These are phyloP conservation scores for Globisporangium abappressorium DNA, from an alignment of 352 stramenopile genomes.

Conservation along the genomic window DNA sequence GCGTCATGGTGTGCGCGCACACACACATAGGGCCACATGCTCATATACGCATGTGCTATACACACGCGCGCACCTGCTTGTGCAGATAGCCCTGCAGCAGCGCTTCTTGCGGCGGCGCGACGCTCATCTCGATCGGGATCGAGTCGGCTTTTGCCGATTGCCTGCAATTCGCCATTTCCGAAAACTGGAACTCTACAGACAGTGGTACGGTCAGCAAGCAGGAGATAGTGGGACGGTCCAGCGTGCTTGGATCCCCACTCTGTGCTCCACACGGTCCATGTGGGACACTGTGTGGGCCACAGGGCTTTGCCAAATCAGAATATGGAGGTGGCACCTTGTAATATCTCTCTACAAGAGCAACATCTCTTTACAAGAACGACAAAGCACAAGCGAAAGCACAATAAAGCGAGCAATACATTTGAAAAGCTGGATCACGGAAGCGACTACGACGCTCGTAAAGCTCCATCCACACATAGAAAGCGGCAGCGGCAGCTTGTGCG, in stretches of 20 bases:
- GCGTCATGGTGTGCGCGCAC: too few species aligned
- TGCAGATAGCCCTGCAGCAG: constrained; percentile 83
- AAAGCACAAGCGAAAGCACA: not conserved
- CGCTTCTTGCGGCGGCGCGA: constrained; percentile 41
- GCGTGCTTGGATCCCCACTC: not conserved
- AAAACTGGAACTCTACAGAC: not conserved
- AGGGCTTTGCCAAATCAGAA: not conserved
- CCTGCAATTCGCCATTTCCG: not conserved
- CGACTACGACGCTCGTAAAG: not conserved
- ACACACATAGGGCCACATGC: not conserved
- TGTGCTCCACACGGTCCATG: not conserved
- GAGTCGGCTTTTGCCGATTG: constrained; percentile 6
- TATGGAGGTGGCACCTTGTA: not conserved
- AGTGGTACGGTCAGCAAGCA: not conserved
- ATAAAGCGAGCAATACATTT: not conserved
- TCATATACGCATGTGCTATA: not conserved
- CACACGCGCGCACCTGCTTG: constrained; percentile 49
- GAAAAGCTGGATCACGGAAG: not conserved
- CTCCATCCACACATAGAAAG: not conserved
- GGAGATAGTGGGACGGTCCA: too few species aligned
- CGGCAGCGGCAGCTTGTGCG: not conserved
- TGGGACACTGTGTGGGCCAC: not conserved
- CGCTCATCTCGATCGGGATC: constrained; percentile 37
- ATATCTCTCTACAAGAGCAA: not conserved
- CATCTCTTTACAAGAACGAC: not conserved